Percentiles rank a stretch among this genome's conserved stretches.
Conservation (phyloP, 768 basidiomycete genomes). For the Tricholoma hemisulphureum region DNA sequence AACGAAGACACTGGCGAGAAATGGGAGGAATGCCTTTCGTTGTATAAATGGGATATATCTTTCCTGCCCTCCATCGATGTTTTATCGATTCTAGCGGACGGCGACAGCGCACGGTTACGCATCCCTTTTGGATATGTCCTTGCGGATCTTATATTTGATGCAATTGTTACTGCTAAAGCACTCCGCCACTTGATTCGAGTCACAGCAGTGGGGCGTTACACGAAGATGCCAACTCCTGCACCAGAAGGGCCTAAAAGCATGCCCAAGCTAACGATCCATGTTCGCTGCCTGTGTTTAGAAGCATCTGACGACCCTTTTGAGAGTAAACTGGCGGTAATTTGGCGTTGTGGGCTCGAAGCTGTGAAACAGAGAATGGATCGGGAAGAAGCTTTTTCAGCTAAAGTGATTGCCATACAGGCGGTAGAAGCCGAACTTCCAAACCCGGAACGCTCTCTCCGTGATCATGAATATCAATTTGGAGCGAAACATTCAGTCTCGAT, state of each 20-base stretch:
- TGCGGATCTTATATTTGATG: conserved; percentile 72
- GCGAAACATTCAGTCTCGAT: conserved; percentile 65
- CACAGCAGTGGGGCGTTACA: conserved; percentile 50
- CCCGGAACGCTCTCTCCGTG: conserved; percentile 17
- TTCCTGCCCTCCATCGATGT: conserved; percentile 33
- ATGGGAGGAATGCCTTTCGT: conserved; percentile 75
- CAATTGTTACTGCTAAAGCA: conserved; percentile 67
- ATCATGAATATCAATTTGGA: conserved; percentile 60
- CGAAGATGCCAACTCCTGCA: conserved; percentile 56
- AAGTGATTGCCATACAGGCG: conserved; percentile 63
- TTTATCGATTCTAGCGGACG: conserved; percentile 46
- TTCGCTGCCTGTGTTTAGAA: conserved; percentile 70
- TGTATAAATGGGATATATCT: conserved; percentile 52
- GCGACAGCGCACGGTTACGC: conserved; percentile 67
- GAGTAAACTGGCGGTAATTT: conserved; percentile 69
- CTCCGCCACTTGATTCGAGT: conserved; percentile 65
- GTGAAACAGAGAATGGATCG: conserved; percentile 67
- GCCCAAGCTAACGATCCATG: conserved; percentile 56
- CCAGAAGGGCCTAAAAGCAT: conserved; percentile 72
- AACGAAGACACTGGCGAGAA: conserved; percentile 36
- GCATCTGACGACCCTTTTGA: conserved; percentile 86
- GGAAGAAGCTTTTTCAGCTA: conserved; percentile 78
- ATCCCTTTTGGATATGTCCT: conserved; percentile 80
- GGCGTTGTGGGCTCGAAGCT: conserved; percentile 69
- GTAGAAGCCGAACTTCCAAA: conserved; percentile 35